Percentiles rank a stretch among this genome's conserved stretches.
Conservation (phyloP, 164 flowering plant genomes). For the Sedum album region DNA sequence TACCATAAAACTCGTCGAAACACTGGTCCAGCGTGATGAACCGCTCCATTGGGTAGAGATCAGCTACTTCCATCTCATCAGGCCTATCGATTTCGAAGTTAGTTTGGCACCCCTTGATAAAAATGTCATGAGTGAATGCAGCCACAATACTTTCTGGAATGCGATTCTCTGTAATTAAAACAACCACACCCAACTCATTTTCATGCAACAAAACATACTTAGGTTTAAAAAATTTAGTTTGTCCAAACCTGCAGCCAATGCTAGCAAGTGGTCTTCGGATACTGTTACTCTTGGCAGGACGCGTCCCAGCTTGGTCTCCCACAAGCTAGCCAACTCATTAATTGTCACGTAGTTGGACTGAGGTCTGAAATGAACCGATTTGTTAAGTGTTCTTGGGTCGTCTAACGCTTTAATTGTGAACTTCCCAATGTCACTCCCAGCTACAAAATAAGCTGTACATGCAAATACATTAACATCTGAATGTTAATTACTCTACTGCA, state of each 20-base stretch:
- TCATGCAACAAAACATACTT: not conserved
- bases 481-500: not conserved
- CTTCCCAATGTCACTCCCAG: conserved; percentile 62
- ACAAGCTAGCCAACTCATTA: conserved; percentile 48
- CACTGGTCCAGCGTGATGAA: conserved; percentile 33
- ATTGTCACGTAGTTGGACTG: conserved; percentile 32
- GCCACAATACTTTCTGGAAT: conserved; percentile 61
- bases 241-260: conserved; percentile 31
- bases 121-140: conserved; percentile 44
- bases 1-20: conserved; percentile 24
- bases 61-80: conserved; percentile 23
- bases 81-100: conserved; percentile 25
- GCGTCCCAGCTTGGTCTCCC: conserved; percentile 52
- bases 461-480: not conserved
- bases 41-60: conserved; percentile 29
- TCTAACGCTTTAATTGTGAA: conserved; percentile 42
- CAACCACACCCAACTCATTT: not conserved
- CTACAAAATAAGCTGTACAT: conserved; percentile 57
- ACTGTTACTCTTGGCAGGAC: conserved; percentile 42
- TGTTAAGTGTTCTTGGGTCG: conserved; percentile 43
- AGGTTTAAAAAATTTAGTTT: too few relatives aligned
- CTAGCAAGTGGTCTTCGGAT: conserved; percentile 38
- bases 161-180: conserved; percentile 31
- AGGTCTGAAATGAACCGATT: conserved; percentile 55
- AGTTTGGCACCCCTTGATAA: conserved; percentile 39